Percentiles rank a stretch among this genome's conserved stretches.
phyloP scores from a whole-genome alignment of 1,139 yeast species.

The Yamadazyma oceani region DNA sequence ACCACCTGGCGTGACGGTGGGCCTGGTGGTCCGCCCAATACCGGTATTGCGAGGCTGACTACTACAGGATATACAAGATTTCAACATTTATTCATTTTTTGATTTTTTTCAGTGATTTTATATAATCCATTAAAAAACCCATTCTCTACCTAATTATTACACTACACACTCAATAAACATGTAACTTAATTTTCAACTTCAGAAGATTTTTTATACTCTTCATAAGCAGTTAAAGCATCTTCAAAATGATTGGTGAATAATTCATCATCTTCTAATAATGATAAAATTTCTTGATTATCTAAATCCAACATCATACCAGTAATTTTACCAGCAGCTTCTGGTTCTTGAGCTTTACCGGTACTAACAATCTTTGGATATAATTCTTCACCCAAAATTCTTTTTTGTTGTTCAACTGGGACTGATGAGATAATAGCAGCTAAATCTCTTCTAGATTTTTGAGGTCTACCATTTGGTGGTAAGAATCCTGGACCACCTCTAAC shows the following conservation, averaged over 20 bases:
- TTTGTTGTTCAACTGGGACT: conserved; percentile 85
- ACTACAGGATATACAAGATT: conserved; percentile 1
- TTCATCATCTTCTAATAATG: conserved; percentile 85
- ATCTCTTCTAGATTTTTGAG: conserved; percentile 43
- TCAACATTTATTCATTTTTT: conserved; percentile 24
- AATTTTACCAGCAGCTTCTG: conserved; percentile 97
- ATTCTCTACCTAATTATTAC: conserved; percentile 27
- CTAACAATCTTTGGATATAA: conserved; percentile 92
- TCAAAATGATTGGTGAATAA: conserved; percentile 88
- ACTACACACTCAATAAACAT: conserved; percentile 21
- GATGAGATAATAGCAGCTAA: conserved; percentile 61
- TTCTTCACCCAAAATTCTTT: conserved; percentile 97
- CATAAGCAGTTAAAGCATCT: conserved; percentile 93
- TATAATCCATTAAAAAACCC: conserved; percentile 33
- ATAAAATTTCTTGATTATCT: conserved; percentile 88
- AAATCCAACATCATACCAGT: conserved; percentile 99
- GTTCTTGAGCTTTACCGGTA: conserved; percentile 82
- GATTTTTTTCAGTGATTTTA: conserved; percentile 23
- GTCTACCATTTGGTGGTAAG: conserved; percentile 44
- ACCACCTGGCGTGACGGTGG: too few species aligned
- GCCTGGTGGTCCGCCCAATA: too few species aligned
- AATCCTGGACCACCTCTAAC: conserved; percentile 31
- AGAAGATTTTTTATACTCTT: conserved; percentile 68
- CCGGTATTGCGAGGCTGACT: too few species aligned
- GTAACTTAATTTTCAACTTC: conserved; percentile 23